These are phyloP conservation scores for Cornus controversa DNA, from an alignment of 148 eudicot species.

Conservation along the genomic window DNA sequence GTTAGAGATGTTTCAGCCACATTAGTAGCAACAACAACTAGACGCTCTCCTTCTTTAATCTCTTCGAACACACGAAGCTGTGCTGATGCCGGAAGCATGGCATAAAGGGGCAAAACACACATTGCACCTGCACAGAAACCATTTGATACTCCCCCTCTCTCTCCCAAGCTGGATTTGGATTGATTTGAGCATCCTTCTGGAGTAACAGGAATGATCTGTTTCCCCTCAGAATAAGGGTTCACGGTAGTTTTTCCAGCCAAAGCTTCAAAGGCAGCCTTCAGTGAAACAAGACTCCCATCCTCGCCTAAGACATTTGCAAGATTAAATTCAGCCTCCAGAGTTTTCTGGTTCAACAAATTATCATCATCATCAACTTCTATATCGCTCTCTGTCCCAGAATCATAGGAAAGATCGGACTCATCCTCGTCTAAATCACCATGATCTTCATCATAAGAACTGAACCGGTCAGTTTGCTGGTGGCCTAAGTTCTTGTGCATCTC, in stretches of 20 bases:
- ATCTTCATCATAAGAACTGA: conserved; percentile 54
- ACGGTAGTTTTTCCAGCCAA: conserved; percentile 47
- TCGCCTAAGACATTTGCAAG: conserved; percentile 30
- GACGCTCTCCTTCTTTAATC: conserved; percentile 66
- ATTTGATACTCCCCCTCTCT: conserved; percentile 21
- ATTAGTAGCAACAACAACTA: conserved; percentile 91
- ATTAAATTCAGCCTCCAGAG: conserved; percentile 23
- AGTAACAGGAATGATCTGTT: conserved; percentile 15
- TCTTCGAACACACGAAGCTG: conserved; percentile 79
- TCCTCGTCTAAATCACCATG: conserved; percentile 44
- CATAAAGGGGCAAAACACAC: conserved; percentile 83
- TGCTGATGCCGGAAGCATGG: conserved; percentile 86
- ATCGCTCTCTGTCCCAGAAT: conserved; percentile 60
- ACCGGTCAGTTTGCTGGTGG: conserved; percentile 50
- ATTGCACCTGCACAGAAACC: conserved; percentile 48
- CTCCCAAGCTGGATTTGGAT: conserved; percentile 9
- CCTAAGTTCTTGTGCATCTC: conserved; percentile 37
- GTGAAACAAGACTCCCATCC: conserved; percentile 40
- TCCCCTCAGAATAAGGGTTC: conserved; percentile 22
- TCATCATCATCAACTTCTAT: conserved; percentile 45
- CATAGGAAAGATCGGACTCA: conserved; percentile 44
- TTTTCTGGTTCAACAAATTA: conserved; percentile 23
- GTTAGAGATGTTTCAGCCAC: conserved; percentile 97
- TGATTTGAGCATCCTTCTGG: conserved; percentile 22
- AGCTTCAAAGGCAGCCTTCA: conserved; percentile 76